Conservation (phyloP, 176 grass and related monocot genomes). For the Bonia amplexicaulis region DNA sequence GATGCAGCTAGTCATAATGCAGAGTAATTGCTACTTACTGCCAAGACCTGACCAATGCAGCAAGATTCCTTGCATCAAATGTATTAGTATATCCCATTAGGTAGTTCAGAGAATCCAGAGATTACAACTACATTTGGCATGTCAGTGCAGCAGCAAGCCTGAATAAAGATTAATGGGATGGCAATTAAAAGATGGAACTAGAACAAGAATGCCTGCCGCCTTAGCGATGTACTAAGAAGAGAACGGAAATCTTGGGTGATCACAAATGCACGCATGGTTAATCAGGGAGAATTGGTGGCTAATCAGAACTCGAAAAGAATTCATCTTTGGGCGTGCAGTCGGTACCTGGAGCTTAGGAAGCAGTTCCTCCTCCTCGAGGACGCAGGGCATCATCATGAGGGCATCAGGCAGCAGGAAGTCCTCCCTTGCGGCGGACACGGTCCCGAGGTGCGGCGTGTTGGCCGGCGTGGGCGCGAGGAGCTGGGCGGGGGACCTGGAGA, state of each 20-base stretch:
- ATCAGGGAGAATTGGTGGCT: not conserved
- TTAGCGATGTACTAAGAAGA: not conserved
- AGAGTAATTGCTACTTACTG: no score
- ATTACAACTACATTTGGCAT: not conserved
- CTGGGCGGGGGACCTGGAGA: conserved; percentile 48
- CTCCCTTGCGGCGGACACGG: not conserved
- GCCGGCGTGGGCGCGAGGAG: conserved; percentile 69
- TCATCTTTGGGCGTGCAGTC: not conserved
- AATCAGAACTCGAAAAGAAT: not conserved
- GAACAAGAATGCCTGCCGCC: no score
- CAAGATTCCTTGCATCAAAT: not conserved
- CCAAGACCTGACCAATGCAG: not conserved
- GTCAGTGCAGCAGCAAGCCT: not conserved
- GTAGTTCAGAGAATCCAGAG: no score
- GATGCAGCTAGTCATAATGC: not conserved
- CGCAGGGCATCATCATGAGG: not conserved
- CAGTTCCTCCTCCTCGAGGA: conserved; percentile 40
- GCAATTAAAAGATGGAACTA: not conserved
- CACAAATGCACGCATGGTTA: not conserved
- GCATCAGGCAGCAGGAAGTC: not conserved
- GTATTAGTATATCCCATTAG: not conserved
- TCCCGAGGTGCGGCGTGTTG: conserved; percentile 59
- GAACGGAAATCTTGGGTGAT: not conserved
- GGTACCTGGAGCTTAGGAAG: conserved; percentile 48
- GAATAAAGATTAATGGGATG: not conserved